These are phyloP conservation scores for Podosphaera aphanis DNA, from an alignment of 2,329 filamentous ascomycete species.

Conservation along the genomic window DNA sequence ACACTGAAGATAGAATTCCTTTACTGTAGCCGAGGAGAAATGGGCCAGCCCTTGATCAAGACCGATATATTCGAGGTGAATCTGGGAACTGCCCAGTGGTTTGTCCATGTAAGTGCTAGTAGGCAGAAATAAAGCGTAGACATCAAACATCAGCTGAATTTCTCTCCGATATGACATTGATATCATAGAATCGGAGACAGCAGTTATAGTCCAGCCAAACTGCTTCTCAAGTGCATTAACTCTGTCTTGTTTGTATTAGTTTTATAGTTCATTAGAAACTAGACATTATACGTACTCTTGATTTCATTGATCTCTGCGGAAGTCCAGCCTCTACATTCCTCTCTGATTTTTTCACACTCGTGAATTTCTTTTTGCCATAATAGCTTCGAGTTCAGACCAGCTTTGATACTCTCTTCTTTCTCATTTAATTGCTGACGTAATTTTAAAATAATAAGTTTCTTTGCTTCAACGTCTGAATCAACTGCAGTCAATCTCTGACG, in stretches of 20 bases:
- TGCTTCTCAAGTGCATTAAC: conserved; percentile 41
- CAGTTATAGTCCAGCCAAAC: conserved; percentile 49
- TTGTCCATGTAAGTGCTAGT: conserved; percentile 1
- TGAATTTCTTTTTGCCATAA: conserved; percentile 51
- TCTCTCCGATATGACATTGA: conserved; percentile 53
- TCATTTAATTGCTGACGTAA: conserved; percentile 43
- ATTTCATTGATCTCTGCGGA: conserved; percentile 54
- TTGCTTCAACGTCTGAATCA: conserved; percentile 45
- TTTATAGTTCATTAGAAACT: background rate
- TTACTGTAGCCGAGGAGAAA: conserved; percentile 35
- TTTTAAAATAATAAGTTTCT: conserved; percentile 41
- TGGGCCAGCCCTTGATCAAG: conserved; percentile 29
- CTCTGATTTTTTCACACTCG: conserved; percentile 59
- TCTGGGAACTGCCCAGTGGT: conserved; percentile 23
- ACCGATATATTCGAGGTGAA: conserved; percentile 49
- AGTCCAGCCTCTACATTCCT: conserved; percentile 79
- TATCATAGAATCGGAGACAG: conserved; percentile 35
- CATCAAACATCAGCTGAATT: conserved; percentile 50
- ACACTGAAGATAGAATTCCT: conserved; percentile 52
- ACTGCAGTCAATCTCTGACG: conserved; percentile 41
- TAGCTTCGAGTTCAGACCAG: conserved; percentile 41
- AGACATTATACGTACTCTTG: conserved; percentile 35
- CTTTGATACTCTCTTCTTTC: conserved; percentile 39
- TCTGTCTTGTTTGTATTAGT: conserved; percentile 23
- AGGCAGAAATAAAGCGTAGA: conserved; percentile 29